Base-by-base conservation (phyloP, 768 basidiomycete species). In the Lactarius akahatsu region DNA sequence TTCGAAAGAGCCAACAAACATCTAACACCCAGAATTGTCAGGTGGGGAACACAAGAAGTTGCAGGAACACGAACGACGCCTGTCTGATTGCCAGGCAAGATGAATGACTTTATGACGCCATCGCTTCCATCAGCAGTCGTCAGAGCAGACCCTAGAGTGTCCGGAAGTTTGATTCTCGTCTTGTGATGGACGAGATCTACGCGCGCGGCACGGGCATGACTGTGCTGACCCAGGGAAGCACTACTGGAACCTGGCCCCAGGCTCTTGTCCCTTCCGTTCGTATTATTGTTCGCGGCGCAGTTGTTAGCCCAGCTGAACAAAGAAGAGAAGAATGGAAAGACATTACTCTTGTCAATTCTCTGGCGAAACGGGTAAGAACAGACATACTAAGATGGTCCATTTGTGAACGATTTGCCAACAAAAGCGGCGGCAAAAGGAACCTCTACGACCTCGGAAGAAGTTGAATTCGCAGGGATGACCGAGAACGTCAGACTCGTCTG, bases 1-100 rank as follows among this genome's bases (percentile, higher is more conserved):
- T 23, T 74, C 79, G 70, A 89, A 89, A 0, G 85, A 85, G 18
- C 86, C 85, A 4, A 87, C 80, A 69, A 83, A 86, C 81, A 86
- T 85, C 83, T 86, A 70, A 8, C 28, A 26, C 47, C 9, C 62
- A 52, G 4, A 52, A 58, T 18, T 32, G 26, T 11, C 10, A 57
- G 28, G 15, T 38, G 34, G 28, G 23, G 30, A 26, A 26, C 23
- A n/a, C 4, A 9, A 32, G 1, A 30, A 4, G 47, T 11, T 36
- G 9, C 2, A 30, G 52, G 11, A 28, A 40, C 13, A 78, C 84
- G 70, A 62, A 86, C 84, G 6, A 87, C 87, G 18, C 86, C 86
- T 1, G 86, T 87, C 67, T 80, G 79, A 28, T 81, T 83, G 64
- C 80, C 82, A 2, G 84, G 81, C 10, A 87, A 76, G 30, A 87